A percentile compares a stretch with the other conserved stretches of the same genome.
Evolutionary conservation across 257 asterid species (phyloP).

Genomic region (Ajuga chamaepitys): DNA sequence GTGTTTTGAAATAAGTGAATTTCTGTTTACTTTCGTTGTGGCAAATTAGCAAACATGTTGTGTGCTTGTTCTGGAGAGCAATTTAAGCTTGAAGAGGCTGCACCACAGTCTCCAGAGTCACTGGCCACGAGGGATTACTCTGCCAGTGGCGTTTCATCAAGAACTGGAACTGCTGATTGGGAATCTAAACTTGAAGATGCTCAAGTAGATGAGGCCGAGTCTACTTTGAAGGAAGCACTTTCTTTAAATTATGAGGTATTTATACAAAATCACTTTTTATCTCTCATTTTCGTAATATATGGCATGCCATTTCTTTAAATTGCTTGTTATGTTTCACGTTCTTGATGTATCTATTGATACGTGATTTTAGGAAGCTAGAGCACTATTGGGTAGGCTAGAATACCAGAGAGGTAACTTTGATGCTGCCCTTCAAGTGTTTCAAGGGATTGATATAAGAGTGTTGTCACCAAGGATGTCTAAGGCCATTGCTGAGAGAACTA

Average conservation of each 20-base stretch:
- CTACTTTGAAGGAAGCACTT: constrained; percentile 90
- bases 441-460: constrained; percentile 72
- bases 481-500: constrained; percentile 56
- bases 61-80: constrained; percentile 97
- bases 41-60: constrained; percentile 40
- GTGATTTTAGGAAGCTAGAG: constrained; percentile 82
- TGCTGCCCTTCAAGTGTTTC: constrained; percentile 95
- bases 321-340: neutral
- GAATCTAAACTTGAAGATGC: constrained; percentile 86
- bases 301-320: neutral
- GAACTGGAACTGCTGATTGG: constrained; percentile 67
- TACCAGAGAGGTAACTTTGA: constrained; percentile 88
- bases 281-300: neutral
- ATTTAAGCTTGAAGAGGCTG: constrained; percentile 67
- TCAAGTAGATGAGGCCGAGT: constrained; percentile 90
- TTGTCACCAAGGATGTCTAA: constrained; percentile 66
- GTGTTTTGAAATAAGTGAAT: neutral
- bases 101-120: constrained; percentile 82
- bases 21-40: neutral
- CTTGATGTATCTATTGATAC: neutral
- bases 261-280: neutral
- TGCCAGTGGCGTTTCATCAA: constrained; percentile 77
- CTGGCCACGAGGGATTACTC: constrained; percentile 95
- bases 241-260: constrained; percentile 82
- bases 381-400: constrained; percentile 86